A percentile compares a stretch with the other conserved stretches of the same genome.
Evolutionary conservation across 2,329 filamentous ascomycete species (phyloP).

Genomic region (Sporothrix pseudoabietina): DNA sequence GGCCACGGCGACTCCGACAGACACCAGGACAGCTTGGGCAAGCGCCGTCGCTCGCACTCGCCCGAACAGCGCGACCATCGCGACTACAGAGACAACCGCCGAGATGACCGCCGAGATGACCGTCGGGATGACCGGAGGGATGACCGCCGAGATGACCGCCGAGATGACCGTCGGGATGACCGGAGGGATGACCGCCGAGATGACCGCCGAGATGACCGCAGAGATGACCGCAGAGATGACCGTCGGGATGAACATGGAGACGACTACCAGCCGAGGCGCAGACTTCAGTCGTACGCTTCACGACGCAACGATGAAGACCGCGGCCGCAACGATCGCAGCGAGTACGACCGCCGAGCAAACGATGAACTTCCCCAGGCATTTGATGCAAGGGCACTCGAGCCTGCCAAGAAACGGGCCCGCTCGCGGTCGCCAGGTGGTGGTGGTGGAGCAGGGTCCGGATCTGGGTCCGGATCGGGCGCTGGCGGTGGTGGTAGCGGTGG

Average conservation of each 20-base stretch:
- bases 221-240: neutral
- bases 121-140: neutral
- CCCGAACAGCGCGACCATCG: constrained; percentile 22
- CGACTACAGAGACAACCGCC: neutral
- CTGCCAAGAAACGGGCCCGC: constrained; percentile 60
- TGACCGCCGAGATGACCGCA: constrained; percentile 12
- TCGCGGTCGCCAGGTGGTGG: constrained; percentile 50
- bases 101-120: neutral
- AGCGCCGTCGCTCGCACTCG: constrained; percentile 27
- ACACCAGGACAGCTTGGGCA: neutral
- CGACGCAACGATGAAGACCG: constrained; percentile 5
- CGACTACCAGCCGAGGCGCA: constrained; percentile 20
- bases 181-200: neutral
- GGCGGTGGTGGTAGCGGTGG: constrained; percentile 32
- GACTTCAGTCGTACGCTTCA: constrained; percentile 14
- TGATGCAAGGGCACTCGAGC: constrained; percentile 60
- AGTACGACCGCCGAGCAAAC: constrained; percentile 37
- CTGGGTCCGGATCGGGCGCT: constrained; percentile 32
- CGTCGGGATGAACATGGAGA: constrained; percentile 7
- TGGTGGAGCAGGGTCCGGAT: neutral
- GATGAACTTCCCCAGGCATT: constrained; percentile 61
- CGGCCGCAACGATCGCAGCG: constrained; percentile 24
- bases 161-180: neutral
- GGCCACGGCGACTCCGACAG: neutral
- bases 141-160: constrained; percentile 4